Percentiles rank a stretch among this genome's conserved stretches.
Evolutionary conservation across 768 basidiomycete genomes (phyloP).

Genomic region (Lepiota brunneoincarnata): DNA sequence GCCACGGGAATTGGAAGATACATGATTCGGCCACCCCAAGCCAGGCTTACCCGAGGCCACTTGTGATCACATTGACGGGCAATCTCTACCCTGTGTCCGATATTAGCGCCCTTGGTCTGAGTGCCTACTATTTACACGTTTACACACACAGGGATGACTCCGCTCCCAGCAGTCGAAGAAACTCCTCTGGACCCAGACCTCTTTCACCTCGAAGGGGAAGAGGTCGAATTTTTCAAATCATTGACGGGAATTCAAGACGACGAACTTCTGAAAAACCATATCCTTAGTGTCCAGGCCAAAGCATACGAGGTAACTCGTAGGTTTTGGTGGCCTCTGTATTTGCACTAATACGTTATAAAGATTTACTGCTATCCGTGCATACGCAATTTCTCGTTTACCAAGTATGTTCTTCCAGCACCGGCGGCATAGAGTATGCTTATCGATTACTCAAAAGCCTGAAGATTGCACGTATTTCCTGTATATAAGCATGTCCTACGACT

Average conservation of each 20-base stretch:
- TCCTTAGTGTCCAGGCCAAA: slow-evolving; percentile 31
- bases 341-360: background rate
- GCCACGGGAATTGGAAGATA: too few relatives aligned
- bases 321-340: background rate
- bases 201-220: slow-evolving; percentile 24
- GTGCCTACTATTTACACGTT: too few relatives aligned
- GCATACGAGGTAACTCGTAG: slow-evolving; percentile 30
- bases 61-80: too few relatives aligned
- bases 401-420: slow-evolving; percentile 16
- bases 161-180: too few relatives aligned
- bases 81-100: too few relatives aligned
- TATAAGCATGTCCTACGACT: slow-evolving; percentile 31
- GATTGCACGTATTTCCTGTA: slow-evolving; percentile 30
- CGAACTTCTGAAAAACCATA: slow-evolving; percentile 34
- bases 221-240: slow-evolving; percentile 30
- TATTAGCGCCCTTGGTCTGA: too few relatives aligned
- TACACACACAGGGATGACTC: too few relatives aligned
- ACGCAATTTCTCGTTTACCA: slow-evolving; percentile 30
- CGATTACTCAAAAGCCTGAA: slow-evolving; percentile 21
- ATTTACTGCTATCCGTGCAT: slow-evolving; percentile 33
- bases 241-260: slow-evolving; percentile 35
- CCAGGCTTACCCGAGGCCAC: too few relatives aligned
- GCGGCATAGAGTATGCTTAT: background rate
- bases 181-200: slow-evolving; percentile 21
- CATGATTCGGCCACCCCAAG: too few relatives aligned